Percentiles rank a stretch among this genome's conserved stretches.
Conservation (phyloP, 2,329 filamentous ascomycete genomes). For the Akanthomyces uredinophilus region DNA sequence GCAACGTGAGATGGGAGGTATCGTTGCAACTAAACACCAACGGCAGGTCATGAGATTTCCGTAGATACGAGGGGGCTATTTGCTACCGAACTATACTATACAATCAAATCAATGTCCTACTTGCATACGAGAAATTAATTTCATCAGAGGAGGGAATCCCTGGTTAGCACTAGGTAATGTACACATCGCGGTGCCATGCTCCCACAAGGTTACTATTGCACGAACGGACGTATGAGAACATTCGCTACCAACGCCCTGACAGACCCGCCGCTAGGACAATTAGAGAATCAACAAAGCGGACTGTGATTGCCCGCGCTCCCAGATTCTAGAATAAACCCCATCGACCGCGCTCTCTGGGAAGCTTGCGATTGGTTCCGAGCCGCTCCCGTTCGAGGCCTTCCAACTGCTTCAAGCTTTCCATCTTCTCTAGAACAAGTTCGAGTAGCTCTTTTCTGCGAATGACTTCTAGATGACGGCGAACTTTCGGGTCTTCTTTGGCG, state of each 20-base stretch:
- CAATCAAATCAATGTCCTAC: neutral
- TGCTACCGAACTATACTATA: neutral
- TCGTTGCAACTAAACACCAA: constrained; percentile 67
- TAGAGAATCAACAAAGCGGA: neutral
- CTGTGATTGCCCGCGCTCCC: neutral
- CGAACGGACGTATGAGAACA: neutral
- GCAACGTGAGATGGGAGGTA: constrained; percentile 85
- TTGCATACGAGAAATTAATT: neutral
- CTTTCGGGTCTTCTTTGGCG: constrained; percentile 87
- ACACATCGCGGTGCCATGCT: neutral
- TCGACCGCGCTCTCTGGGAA: constrained; percentile 38
- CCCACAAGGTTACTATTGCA: neutral
- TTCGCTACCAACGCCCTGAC: neutral
- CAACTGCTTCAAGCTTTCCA: constrained; percentile 81
- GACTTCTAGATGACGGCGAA: constrained; percentile 83
- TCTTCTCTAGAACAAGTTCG: constrained; percentile 90
- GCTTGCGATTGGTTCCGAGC: constrained; percentile 21
- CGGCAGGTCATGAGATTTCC: neutral
- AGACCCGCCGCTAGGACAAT: neutral
- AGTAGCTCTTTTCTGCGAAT: constrained; percentile 88
- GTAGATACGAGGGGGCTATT: neutral
- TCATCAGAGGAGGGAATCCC: constrained; percentile 27
- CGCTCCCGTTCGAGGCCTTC: constrained; percentile 67
- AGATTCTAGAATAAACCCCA: constrained; percentile 45
- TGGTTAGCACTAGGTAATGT: constrained; percentile 13